A percentile compares a stretch with the other conserved stretches of the same genome.
Conservation (phyloP, 306 rosid genomes). For the Crataegus laevigata region DNA sequence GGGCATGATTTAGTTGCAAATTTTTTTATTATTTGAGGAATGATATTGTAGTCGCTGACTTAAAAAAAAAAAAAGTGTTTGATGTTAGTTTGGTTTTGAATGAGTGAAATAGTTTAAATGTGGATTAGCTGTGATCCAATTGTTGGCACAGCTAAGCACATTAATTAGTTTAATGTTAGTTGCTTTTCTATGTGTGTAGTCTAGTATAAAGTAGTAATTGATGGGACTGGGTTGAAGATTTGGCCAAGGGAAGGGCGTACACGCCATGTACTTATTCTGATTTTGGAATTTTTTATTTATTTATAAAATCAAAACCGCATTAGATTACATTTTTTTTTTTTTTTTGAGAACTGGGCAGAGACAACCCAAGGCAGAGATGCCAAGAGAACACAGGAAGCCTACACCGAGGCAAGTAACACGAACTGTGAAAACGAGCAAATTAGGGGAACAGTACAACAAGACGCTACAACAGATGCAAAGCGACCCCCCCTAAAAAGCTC, state of each 20-base stretch:
- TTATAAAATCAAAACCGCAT: too few species aligned
- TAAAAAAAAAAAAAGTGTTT: background rate
- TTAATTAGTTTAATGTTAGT: background rate
- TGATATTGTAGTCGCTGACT: background rate
- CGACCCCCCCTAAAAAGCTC: too few species aligned
- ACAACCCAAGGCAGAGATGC: too few species aligned
- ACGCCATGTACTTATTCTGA: background rate
- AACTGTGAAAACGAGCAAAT: too few species aligned
- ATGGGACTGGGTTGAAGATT: background rate
- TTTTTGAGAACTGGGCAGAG: too few species aligned
- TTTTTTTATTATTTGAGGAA: background rate
- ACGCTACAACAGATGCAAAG: too few species aligned
- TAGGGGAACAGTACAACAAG: too few species aligned
- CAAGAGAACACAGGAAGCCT: too few species aligned
- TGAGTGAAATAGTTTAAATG: background rate
- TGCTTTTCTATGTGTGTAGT: conserved; percentile 13
- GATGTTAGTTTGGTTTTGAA: background rate
- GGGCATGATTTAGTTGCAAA: conserved; percentile 7
- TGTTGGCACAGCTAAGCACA: background rate
- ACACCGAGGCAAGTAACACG: too few species aligned
- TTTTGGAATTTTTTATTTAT: too few species aligned
- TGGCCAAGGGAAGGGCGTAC: background rate
- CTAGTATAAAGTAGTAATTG: background rate
- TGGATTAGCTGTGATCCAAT: background rate
- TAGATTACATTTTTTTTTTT: too few species aligned